Evolutionary conservation across 2,329 filamentous ascomycete genomes (phyloP).

Genomic region (Diplodia scrobiculata): DNA sequence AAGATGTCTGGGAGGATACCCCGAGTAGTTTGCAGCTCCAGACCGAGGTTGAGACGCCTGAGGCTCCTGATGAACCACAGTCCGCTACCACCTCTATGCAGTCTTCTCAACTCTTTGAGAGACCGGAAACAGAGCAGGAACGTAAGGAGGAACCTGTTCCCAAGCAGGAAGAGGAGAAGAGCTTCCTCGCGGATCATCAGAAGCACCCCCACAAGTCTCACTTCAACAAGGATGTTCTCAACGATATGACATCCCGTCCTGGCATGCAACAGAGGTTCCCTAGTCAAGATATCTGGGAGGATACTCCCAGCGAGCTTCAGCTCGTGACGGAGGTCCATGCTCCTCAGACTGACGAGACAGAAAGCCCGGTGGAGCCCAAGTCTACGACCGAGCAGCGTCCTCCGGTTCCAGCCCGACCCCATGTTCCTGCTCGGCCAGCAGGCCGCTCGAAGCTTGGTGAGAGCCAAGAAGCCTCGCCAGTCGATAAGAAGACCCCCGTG

Average conservation of each 20-base stretch:
- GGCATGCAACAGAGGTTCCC: conserved; percentile 73
- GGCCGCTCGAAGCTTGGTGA: conserved; percentile 20
- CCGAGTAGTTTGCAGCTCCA: conserved; percentile 77
- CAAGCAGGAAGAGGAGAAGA: conserved; percentile 44
- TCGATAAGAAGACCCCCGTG: conserved; percentile 54
- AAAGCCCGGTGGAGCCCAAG: conserved; percentile 33
- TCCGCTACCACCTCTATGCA: conserved; percentile 39
- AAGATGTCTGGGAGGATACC: conserved; percentile 96
- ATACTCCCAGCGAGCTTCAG: conserved; percentile 79
- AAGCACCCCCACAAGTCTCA: conserved; percentile 64
- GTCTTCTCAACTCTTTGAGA: conserved; percentile 47
- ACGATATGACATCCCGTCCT: conserved; percentile 54
- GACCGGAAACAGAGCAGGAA: conserved; percentile 54
- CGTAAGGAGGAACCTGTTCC: conserved; percentile 49
- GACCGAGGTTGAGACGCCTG: conserved; percentile 82
- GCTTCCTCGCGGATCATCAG: conserved; percentile 50
- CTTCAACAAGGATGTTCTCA: conserved; percentile 56
- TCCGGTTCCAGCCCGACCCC: conserved; percentile 38
- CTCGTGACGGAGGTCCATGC: conserved; percentile 71
- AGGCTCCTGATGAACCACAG: conserved; percentile 57
- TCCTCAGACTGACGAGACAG: conserved; percentile 51
- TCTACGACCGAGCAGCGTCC: conserved; percentile 6
- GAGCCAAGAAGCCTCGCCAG: conserved; percentile 46
- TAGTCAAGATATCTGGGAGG: conserved; percentile 92
- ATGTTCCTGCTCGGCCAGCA: conserved; percentile 42